Base-by-base conservation (phyloP, 345 rosid species). In the Fremontodendron californicum region DNA sequence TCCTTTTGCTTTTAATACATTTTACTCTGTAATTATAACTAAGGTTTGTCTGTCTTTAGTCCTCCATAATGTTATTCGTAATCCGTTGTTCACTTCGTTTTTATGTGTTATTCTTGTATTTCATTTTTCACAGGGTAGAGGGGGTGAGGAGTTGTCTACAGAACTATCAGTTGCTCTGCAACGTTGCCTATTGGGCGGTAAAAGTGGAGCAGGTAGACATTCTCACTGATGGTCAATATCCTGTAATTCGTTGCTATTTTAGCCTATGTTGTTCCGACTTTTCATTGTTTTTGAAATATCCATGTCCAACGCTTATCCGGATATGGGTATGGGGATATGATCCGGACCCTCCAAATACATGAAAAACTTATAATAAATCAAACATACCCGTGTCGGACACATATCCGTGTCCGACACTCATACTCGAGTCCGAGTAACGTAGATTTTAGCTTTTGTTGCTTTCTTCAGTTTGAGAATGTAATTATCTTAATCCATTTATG, bases 101-200 rank as follows among this genome's bases (percentile, higher is more conserved):
- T 75, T 31, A 10, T 18, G 19, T 19, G 6, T 63, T 71, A 25
- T 55, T n/a, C 75, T 2, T 52, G n/a, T 71, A 6, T 74, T 48
- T 21, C 71, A n/a, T 31, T 57, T 81, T 72, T 18, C 68, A 51
- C 82, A 93, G 99, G 98, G 97, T 49, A 91, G 94, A 86, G 98
- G 97, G 9, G 98, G 93, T 39, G 98, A 93, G 82, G 99, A 88
- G 76, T 73, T 93, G 80, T 93, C 97, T 49, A 55, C 89, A 75
- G 96, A 93, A 82, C 98, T 93, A 78, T 88, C 92, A 12, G 76
- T 83, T 39, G 85, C 93, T 76, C 96, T 93, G 81, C 90, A 88
- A 77, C 79, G 40, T 76, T 93, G 95, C 84, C 94, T 96, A 60
- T 83, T 93, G 76, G 98, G 96, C 71, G 92, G 94, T 77, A 93